Percentiles rank a stretch among this genome's conserved stretches.
phyloP scores from a whole-genome alignment of 202 grass and related monocot species.

The Tripidium arundinaceum region DNA sequence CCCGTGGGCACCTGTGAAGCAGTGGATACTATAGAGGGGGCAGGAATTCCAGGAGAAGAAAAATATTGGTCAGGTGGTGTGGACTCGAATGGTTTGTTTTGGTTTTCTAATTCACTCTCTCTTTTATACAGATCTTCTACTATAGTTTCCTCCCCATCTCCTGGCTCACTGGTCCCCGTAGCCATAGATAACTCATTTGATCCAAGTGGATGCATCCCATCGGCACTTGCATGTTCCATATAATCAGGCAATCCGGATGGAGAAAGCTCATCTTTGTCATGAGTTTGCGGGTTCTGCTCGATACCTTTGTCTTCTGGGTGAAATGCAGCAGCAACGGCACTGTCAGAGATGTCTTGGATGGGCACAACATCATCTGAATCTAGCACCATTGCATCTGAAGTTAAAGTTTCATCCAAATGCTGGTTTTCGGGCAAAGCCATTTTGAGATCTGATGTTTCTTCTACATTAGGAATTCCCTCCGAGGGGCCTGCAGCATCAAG shows the following conservation, averaged over 20 bases:
- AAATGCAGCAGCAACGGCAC: neutral
- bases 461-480: slow-evolving; percentile 31
- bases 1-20: slow-evolving; percentile 58
- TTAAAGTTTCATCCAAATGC: slow-evolving; percentile 33
- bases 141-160: neutral
- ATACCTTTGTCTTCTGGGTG: neutral
- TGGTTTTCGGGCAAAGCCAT: slow-evolving; percentile 29
- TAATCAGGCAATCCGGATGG: slow-evolving; percentile 15
- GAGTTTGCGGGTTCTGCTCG: slow-evolving; percentile 27
- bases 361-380: slow-evolving; percentile 48
- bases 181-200: slow-evolving; percentile 24
- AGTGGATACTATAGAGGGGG: slow-evolving; percentile 55
- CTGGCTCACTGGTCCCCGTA: neutral
- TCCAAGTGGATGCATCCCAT: slow-evolving; percentile 20
- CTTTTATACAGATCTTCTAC: slow-evolving; percentile 19
- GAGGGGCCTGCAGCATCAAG: neutral
- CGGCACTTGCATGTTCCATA: slow-evolving; percentile 21
- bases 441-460: slow-evolving; percentile 32
- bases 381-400: slow-evolving; percentile 34
- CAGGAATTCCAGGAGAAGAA: slow-evolving; percentile 68
- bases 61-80: slow-evolving; percentile 32
- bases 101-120: slow-evolving; percentile 12
- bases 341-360: slow-evolving; percentile 16
- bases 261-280: slow-evolving; percentile 1
- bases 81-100: slow-evolving; percentile 25